Base-by-base conservation (phyloP, 139 green algal species). In the Raphidocelis subcapitata region DNA sequence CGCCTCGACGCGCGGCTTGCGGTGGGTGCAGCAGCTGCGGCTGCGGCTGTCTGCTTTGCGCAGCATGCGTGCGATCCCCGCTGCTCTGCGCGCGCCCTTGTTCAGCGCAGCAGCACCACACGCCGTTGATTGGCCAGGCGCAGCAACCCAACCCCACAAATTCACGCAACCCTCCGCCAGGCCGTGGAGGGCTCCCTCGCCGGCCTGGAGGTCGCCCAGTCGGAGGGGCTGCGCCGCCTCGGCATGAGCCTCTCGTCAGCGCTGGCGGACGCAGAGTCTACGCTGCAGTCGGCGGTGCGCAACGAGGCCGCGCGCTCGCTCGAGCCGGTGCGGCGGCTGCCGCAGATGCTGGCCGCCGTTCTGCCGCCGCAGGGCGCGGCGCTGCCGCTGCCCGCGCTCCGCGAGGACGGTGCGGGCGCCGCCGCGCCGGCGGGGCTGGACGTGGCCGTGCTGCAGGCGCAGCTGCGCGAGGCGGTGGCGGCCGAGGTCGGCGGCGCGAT, bases 121-220 rank as follows among this genome's bases (percentile, higher is more conserved):
- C n/a, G n/a, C n/a, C n/a, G n/a, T n/a, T n/a, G n/a, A n/a, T n/a
- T n/a, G n/a, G n/a, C n/a, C n/a, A n/a, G n/a, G n/a, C n/a, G n/a
- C n/a, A n/a, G n/a, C n/a, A n/a, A n/a, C n/a, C n/a, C n/a, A n/a
- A n/a, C n/a, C n/a, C n/a, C n/a, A n/a, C n/a, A n/a, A n/a, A n/a
- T n/a, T n/a, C n/a, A n/a, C 5, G 57, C 37, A 65, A 65, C 31
- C 31, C 31, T 33, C 14, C 62, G 1, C 1, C 75, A 88, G 83
- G 83, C 79, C 4, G 77, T 88, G 35, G 80, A 88, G 73, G 83
- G 83, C 12, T 83, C 76, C 0, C 62, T 88, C 32, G 74, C 80
- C 20, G 83, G 83, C 0, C 83, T 88, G 69, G 83, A 88, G 74
- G 74, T 81, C 49, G 69, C 80, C 1, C 80, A 86, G 63, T 67